Percentiles rank a stretch among this genome's conserved stretches.
These are phyloP conservation scores for Nakazawaea populi DNA, from an alignment of 805 yeast genomes.

Conservation along the genomic window DNA sequence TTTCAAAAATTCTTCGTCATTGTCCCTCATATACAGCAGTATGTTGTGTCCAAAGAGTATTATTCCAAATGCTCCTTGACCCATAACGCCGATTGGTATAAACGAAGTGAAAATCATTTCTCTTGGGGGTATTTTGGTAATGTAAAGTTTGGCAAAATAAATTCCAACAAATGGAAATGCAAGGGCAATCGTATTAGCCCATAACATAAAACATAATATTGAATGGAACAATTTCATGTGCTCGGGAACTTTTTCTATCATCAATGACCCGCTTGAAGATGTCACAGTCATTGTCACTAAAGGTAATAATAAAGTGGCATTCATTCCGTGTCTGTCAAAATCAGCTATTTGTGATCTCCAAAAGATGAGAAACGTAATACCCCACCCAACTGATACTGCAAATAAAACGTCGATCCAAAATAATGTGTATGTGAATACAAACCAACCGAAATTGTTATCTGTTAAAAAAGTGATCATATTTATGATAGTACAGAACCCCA, in stretches of 20 bases:
- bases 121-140: conserved; percentile 54
- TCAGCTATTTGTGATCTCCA: conserved; percentile 25
- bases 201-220: conserved; percentile 49
- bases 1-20: background rate
- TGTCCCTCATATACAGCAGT: background rate
- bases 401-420: conserved; percentile 68
- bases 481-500: conserved; percentile 68
- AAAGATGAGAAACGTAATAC: conserved; percentile 47
- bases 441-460: conserved; percentile 29
- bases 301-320: conserved; percentile 61
- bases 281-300: conserved; percentile 78
- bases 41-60: conserved; percentile 18
- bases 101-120: conserved; percentile 56
- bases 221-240: conserved; percentile 46
- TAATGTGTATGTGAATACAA: conserved; percentile 48
- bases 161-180: conserved; percentile 51
- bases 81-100: conserved; percentile 78
- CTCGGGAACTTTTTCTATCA: conserved; percentile 37
- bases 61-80: conserved; percentile 77
- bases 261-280: conserved; percentile 60
- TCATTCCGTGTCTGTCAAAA: conserved; percentile 23
- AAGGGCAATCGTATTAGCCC: conserved; percentile 64
- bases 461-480: conserved; percentile 44
- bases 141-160: conserved; percentile 53
- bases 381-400: conserved; percentile 56